phyloP scores from a whole-genome alignment of 371 early-diverging fungal species.

The Zopfochytrium polystomum region DNA sequence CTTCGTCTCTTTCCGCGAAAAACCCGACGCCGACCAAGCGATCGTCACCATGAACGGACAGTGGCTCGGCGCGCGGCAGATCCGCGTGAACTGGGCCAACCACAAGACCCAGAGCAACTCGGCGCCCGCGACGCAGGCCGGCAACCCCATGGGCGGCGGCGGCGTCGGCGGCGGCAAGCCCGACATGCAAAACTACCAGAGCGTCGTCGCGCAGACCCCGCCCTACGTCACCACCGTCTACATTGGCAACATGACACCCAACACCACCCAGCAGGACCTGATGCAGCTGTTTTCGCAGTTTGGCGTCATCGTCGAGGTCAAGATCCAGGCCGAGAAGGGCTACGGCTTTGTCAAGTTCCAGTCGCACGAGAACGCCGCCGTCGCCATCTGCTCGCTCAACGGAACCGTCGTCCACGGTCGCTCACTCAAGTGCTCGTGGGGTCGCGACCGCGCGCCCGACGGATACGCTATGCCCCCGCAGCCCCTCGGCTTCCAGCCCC shows the following conservation, averaged over 20 bases:
- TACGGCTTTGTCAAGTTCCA: conserved; percentile 89
- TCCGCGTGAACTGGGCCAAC: conserved; percentile 78
- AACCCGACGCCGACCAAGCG: conserved; percentile 76
- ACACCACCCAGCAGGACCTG: conserved; percentile 71
- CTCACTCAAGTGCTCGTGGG: conserved; percentile 83
- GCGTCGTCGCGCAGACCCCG: conserved; percentile 69
- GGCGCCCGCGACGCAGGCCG: background rate
- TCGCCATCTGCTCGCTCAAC: conserved; percentile 76
- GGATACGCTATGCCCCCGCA: too few relatives aligned
- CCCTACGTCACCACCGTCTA: conserved; percentile 82
- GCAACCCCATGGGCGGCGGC: too few relatives aligned
- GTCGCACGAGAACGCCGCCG: conserved; percentile 84
- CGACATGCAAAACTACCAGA: conserved; percentile 54
- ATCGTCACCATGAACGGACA: conserved; percentile 76
- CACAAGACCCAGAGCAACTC: conserved; percentile 52
- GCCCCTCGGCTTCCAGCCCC: too few relatives aligned
- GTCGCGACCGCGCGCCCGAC: conserved; percentile 70
- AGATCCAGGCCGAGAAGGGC: conserved; percentile 85
- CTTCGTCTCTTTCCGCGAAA: conserved; percentile 76
- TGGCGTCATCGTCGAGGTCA: conserved; percentile 72
- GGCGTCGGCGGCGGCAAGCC: too few relatives aligned
- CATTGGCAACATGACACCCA: conserved; percentile 79
- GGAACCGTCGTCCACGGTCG: conserved; percentile 71
- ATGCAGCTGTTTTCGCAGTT: conserved; percentile 69
- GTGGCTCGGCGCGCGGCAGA: conserved; percentile 55